phyloP scores from a whole-genome alignment of 805 yeast species.

The Starmerella cellae region DNA sequence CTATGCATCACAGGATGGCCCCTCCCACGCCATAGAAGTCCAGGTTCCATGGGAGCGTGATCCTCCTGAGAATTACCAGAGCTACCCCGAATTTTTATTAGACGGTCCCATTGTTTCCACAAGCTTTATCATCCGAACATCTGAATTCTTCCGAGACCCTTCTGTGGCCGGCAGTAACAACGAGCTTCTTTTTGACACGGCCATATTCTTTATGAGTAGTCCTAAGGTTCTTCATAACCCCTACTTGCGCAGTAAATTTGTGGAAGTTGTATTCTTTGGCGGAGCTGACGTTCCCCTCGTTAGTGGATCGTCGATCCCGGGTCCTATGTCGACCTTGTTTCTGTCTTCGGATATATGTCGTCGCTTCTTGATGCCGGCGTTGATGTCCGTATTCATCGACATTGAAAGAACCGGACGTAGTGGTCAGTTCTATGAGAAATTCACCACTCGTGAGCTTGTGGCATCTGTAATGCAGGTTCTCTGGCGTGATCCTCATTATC shows the following conservation, averaged over 20 bases:
- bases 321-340: conserved; percentile 58
- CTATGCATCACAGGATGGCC: conserved; percentile 24
- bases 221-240: conserved; percentile 64
- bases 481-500: conserved; percentile 63
- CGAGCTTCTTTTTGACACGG: conserved; percentile 45
- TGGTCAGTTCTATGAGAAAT: conserved; percentile 90
- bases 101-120: conserved; percentile 66
- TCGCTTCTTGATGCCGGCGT: conserved; percentile 60
- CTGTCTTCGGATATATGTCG: conserved; percentile 48
- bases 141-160: conserved; percentile 10
- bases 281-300: conserved; percentile 37
- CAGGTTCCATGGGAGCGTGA: conserved; percentile 30
- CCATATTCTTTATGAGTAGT: conserved; percentile 64
- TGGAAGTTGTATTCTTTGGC: conserved; percentile 70
- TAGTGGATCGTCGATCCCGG: conserved; percentile 29
- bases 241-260: conserved; percentile 73
- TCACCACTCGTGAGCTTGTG: conserved; percentile 77
- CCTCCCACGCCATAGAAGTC: conserved; percentile 22
- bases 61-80: conserved; percentile 59
- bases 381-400: conserved; percentile 82
- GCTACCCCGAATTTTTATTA: conserved; percentile 69
- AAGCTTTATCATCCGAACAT: conserved; percentile 37
- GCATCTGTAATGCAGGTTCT: conserved; percentile 69
- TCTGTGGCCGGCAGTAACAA: conserved; percentile 21
- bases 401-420: conserved; percentile 94